Evolutionary conservation across 495 filamentous ascomycete genomes (phyloP).

Genomic region (Lasiosphaeria miniovina): DNA sequence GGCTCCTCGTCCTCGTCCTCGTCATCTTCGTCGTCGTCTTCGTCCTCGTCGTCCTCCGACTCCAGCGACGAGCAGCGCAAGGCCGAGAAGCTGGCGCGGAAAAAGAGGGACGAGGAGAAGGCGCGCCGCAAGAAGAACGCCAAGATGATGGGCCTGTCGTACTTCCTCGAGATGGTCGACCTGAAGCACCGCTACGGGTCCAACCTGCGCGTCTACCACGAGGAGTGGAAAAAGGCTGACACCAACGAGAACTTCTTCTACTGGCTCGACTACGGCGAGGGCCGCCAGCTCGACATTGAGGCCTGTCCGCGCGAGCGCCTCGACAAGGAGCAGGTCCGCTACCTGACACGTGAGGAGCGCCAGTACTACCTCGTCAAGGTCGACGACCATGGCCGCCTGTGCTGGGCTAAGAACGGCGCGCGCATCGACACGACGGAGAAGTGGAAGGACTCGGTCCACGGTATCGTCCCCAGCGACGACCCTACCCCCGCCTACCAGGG

Average conservation of each 20-base stretch:
- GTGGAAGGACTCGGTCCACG: constrained; percentile 75
- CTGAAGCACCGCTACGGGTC: constrained; percentile 82
- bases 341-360: constrained; percentile 69
- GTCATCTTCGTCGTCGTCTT: constrained; percentile 11
- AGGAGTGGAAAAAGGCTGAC: constrained; percentile 71
- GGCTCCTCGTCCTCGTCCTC: constrained; percentile 12
- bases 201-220: constrained; percentile 81
- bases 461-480: constrained; percentile 68
- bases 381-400: constrained; percentile 62
- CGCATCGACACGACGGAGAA: constrained; percentile 71
- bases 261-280: constrained; percentile 87
- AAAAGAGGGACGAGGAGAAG: constrained; percentile 44
- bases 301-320: constrained; percentile 62
- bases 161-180: constrained; percentile 94
- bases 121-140: constrained; percentile 52
- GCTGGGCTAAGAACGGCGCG: constrained; percentile 76
- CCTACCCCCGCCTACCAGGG: constrained; percentile 48
- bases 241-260: constrained; percentile 91
- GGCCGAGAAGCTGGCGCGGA: constrained; percentile 28
- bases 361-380: constrained; percentile 69
- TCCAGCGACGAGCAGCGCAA: constrained; percentile 34
- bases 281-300: constrained; percentile 54
- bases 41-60: constrained; percentile 29
- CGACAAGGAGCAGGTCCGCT: constrained; percentile 68
- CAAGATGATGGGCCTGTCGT: constrained; percentile 81